phyloP scores from a whole-genome alignment of 805 yeast genomes.

The Schwanniomyces pseudopolymorphus region DNA sequence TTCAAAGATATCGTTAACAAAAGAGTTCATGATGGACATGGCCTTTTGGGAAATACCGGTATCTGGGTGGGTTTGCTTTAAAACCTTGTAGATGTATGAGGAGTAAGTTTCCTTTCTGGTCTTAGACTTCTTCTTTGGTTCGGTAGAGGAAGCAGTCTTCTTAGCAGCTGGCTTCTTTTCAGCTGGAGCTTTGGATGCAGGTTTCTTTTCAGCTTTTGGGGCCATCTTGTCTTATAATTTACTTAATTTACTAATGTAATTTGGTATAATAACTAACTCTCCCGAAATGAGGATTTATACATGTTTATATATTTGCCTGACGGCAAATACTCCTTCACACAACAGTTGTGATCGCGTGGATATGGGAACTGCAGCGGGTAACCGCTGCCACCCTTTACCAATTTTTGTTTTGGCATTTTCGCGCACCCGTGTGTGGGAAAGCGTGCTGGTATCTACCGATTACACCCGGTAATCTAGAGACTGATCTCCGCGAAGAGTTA shows the following conservation, averaged over 20 bases:
- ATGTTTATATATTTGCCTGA: slow-evolving; percentile 9
- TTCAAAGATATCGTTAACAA: slow-evolving; percentile 96
- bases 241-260: background rate
- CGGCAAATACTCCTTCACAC: background rate
- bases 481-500: slow-evolving; percentile 1
- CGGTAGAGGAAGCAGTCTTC: slow-evolving; percentile 77
- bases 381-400: background rate
- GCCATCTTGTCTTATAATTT: slow-evolving; percentile 48
- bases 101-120: slow-evolving; percentile 98
- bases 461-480: background rate
- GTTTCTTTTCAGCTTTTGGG: slow-evolving; percentile 68
- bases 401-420: background rate
- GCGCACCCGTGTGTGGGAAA: background rate
- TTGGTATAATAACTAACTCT: background rate
- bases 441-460: background rate
- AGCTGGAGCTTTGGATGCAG: slow-evolving; percentile 97
- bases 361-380: background rate
- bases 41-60: slow-evolving; percentile 99
- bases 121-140: slow-evolving; percentile 89
- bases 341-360: background rate
- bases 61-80: slow-evolving; percentile 98
- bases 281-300: background rate
- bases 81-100: slow-evolving; percentile 96
- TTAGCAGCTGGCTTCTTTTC: slow-evolving; percentile 91
- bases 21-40: slow-evolving; percentile 98